Evolutionary conservation across 2,329 filamentous ascomycete genomes (phyloP), one percentile per base, ranked within the genome.

Genomic region (Claviceps quebecensis): DNA sequence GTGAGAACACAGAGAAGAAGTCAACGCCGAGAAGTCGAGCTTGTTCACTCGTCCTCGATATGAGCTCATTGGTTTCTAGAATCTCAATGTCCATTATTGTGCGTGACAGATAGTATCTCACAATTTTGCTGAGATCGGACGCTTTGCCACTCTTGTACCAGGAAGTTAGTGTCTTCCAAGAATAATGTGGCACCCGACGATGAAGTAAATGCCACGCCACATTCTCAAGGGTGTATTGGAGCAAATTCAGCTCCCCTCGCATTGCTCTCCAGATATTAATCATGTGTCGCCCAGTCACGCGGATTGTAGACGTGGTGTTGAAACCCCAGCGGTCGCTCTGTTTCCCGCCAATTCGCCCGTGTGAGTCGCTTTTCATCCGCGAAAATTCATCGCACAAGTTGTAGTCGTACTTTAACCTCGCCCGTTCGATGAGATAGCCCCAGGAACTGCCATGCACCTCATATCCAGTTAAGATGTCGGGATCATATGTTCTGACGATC

Each of bases 201-300:
- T 95, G 89, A 2, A 98, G 75, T 1, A 97, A 67, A 67, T 97
- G 89, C 72, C 94, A 97, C 0, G 81, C 87, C 4, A 97, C 87
- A 60, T 95, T 96, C 66, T 97, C 93, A 80, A 97, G 86, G 0
- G 87, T 95, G 63, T 98, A 97, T 63, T 96, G 90, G 11, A 95
- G 75, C 29, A 98, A 71, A 58, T 90, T 94, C 29, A 98, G 69
- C 67, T 96, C 91, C n/a, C 84, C 80, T 53, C 88, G 80, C 90
- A 98, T 96, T 0, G 90, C 89, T 59, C 91, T 80, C 89, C 93
- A 97, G 45, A 97, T 86, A 59, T 97, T 97, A 70, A 98, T 90
- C 75, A 95, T 88, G 63, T 97, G 91, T 55, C 93, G 78, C 5
- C 93, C 93, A 0, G 90, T 96, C n/a, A 98, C 80, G 52, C 83